Conservation (phyloP, 768 basidiomycete species). For the Mycena latifolia region DNA sequence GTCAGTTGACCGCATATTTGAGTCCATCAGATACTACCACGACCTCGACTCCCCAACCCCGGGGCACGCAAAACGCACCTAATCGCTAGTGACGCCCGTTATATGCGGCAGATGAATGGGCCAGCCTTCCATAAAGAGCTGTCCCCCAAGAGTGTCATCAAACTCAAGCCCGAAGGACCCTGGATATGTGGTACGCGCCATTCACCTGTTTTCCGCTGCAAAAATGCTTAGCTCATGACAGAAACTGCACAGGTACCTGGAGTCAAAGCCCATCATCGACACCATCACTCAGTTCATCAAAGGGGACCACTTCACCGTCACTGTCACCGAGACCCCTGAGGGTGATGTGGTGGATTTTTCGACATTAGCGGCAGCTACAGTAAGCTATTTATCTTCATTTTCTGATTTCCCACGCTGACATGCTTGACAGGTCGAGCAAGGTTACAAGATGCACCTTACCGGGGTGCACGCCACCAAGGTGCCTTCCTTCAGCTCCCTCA, state of each 20-base stretch:
- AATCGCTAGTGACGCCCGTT: not conserved
- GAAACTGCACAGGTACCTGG: conserved; percentile 8
- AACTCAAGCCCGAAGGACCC: not conserved
- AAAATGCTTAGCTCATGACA: too few relatives aligned
- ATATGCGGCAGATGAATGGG: not conserved
- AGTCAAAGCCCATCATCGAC: conserved; percentile 1
- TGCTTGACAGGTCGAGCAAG: too few relatives aligned
- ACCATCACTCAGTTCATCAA: not conserved
- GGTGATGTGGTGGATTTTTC: not conserved
- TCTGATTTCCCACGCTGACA: too few relatives aligned
- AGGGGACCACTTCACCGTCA: not conserved
- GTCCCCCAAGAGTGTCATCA: not conserved
- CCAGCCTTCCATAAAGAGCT: conserved; percentile 7
- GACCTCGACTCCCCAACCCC: not conserved
- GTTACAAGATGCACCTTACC: too few relatives aligned
- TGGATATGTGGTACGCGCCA: conserved; percentile 1
- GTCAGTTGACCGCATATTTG: not conserved
- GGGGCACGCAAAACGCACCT: too few relatives aligned
- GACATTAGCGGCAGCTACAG: too few relatives aligned
- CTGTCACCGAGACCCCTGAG: not conserved
- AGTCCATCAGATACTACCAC: not conserved
- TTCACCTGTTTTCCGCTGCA: too few relatives aligned
- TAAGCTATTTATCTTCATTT: too few relatives aligned
- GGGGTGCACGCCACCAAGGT: too few relatives aligned
- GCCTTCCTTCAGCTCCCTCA: too few relatives aligned